Conservation (phyloP, 2,329 filamentous ascomycete genomes). For the Talaromyces sp. region DNA sequence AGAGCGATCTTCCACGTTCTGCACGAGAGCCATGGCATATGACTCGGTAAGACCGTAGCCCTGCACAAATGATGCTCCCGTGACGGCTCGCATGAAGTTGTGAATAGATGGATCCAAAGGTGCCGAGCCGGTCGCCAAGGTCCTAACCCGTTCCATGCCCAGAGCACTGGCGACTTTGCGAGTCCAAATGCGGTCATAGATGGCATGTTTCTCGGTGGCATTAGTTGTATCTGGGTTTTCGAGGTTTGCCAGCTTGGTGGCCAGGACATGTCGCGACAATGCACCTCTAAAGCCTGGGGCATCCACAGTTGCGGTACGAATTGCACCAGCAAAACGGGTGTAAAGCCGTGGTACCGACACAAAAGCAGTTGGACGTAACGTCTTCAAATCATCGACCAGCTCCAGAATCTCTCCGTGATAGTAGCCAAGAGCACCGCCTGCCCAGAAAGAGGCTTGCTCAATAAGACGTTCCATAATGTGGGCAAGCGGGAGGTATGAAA, state of each 20-base stretch:
- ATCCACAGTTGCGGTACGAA: slow-evolving; percentile 76
- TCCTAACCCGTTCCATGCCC: slow-evolving; percentile 70
- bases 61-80: slow-evolving; percentile 75
- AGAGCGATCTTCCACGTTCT: slow-evolving; percentile 68
- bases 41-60: slow-evolving; percentile 95
- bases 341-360: slow-evolving; percentile 87
- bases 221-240: slow-evolving; percentile 65
- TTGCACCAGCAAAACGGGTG: slow-evolving; percentile 82
- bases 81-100: slow-evolving; percentile 80
- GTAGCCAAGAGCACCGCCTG: slow-evolving; percentile 77
- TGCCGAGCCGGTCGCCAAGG: slow-evolving; percentile 84
- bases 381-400: slow-evolving; percentile 86
- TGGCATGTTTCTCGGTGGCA: slow-evolving; percentile 60
- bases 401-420: slow-evolving; percentile 89
- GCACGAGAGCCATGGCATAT: slow-evolving; percentile 73
- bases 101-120: slow-evolving; percentile 87
- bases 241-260: slow-evolving; percentile 76
- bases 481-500: slow-evolving; percentile 89
- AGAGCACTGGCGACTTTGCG: slow-evolving; percentile 82
- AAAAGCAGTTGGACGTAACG: slow-evolving; percentile 77
- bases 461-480: slow-evolving; percentile 89
- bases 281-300: slow-evolving; percentile 76
- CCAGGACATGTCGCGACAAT: slow-evolving; percentile 75
- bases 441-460: slow-evolving; percentile 72
- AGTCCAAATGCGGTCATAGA: slow-evolving; percentile 73